These are phyloP conservation scores for Vitis riparia DNA, from an alignment of 164 flowering plant genomes.

Conservation along the genomic window DNA sequence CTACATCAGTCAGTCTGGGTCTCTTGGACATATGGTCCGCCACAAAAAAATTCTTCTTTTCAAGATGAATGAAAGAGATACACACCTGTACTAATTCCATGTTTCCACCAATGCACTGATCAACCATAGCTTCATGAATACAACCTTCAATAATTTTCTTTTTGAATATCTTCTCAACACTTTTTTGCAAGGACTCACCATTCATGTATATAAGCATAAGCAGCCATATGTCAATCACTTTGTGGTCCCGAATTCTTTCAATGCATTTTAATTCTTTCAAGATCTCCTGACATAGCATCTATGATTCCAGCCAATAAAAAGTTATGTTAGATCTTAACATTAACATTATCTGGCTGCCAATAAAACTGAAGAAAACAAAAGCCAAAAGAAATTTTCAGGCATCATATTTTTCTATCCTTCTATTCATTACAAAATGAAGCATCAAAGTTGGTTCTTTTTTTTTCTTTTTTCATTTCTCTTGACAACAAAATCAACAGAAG, in stretches of 20 bases:
- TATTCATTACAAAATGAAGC: no score
- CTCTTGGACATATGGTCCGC: no score
- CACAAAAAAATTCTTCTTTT: background rate
- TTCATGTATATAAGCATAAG: constrained; percentile 69
- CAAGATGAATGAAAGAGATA: background rate
- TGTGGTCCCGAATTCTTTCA: constrained; percentile 63
- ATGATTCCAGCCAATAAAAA: background rate
- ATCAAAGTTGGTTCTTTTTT: no score
- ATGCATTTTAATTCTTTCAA: constrained; percentile 64
- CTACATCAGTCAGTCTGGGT: no score
- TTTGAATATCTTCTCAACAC: constrained; percentile 56
- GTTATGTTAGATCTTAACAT: background rate
- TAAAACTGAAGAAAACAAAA: background rate
- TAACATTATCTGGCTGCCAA: no score
- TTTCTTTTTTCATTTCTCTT: background rate
- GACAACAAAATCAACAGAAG: no score
- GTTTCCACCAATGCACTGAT: constrained; percentile 67
- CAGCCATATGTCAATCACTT: constrained; percentile 81
- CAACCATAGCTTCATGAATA: constrained; percentile 54
- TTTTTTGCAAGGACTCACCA: constrained; percentile 57
- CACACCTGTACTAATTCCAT: constrained; percentile 64
- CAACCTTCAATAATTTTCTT: constrained; percentile 66
- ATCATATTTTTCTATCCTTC: no score
- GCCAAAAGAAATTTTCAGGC: background rate
- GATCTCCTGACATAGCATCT: constrained; percentile 73